Base-by-base conservation (phyloP, 805 yeast genomes). In the Wickerhamiella parazyma region DNA sequence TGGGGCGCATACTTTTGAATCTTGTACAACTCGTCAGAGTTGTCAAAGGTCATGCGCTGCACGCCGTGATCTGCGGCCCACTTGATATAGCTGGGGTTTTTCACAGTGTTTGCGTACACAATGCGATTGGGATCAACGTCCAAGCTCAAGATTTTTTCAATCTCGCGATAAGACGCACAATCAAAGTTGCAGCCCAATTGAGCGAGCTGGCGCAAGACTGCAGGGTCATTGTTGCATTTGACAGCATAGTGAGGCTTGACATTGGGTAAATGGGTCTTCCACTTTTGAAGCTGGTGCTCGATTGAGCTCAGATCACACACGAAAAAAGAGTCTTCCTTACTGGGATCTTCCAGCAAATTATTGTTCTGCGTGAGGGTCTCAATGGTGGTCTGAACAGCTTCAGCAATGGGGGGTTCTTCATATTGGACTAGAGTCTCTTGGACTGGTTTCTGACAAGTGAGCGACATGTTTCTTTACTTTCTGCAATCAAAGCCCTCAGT, bases 31-130 rank as follows among this genome's bases (percentile, higher is more conserved):
- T 89, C 98, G 54, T 83, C 91, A 36, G 71, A 67, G 54, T 85
- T 87, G 63, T 89, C 98, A 58, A 85, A 86, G 1, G 96, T 89
- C 55, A 94, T 85, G 61, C 81, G 68, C 48, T 69, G 63, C 45
- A 89, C 79, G 11, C 68, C 64, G 16, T 64, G 60, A n/a, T 66
- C 57, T 18, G 47, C 38, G 2, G 96, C 91, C 57, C 69, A 78
- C 51, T 91, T 71, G 47, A 89, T 66, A 51, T 77, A 84, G 16
- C 94, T 80, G 40, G 75, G 72, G n/a, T 87, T 76, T 64, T 89
- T 89, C 63, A 95, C 83, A 10, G 98, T 95, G 56, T 89, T 85
- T 12, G 97, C 96, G 62, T 84, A 89, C 45, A 91, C 72, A 55
- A 89, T 80, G 50, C 81, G 68, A 10, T 68, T 59, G 7, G 93